Evolutionary conservation across 2,329 filamentous ascomycete genomes (phyloP).

Genomic region (Ceratocystis ficicola): DNA sequence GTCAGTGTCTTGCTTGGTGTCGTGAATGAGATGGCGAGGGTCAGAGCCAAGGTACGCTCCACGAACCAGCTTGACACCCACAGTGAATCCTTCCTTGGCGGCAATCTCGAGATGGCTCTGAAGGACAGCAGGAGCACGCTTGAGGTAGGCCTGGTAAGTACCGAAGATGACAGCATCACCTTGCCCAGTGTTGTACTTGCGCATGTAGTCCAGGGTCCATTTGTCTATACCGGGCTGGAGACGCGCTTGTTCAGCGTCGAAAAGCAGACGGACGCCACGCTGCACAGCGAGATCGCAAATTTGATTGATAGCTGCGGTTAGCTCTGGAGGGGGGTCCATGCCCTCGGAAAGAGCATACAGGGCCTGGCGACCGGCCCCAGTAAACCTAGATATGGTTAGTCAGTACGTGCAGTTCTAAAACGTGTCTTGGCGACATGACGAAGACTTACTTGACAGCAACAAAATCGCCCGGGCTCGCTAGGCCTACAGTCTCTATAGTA

Average conservation of each 20-base stretch:
- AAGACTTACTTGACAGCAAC: slow-evolving; percentile 48
- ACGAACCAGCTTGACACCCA: slow-evolving; percentile 64
- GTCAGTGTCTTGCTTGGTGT: slow-evolving; percentile 60
- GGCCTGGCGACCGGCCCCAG: slow-evolving; percentile 65
- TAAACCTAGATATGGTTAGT: slow-evolving; percentile 43
- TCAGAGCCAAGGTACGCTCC: slow-evolving; percentile 63
- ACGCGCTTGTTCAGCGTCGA: slow-evolving; percentile 74
- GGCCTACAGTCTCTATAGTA: slow-evolving; percentile 58
- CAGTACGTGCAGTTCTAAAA: background rate
- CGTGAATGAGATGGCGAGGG: slow-evolving; percentile 56
- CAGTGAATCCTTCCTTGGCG: slow-evolving; percentile 46
- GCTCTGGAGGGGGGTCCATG: slow-evolving; percentile 48
- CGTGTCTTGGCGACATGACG: background rate
- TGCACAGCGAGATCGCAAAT: slow-evolving; percentile 61
- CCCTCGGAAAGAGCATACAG: slow-evolving; percentile 53
- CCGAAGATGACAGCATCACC: slow-evolving; percentile 62
- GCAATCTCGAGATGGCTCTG: slow-evolving; percentile 49
- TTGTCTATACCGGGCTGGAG: slow-evolving; percentile 69
- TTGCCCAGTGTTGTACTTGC: slow-evolving; percentile 54
- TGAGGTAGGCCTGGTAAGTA: slow-evolving; percentile 69
- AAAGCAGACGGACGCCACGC: slow-evolving; percentile 60
- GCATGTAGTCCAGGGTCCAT: slow-evolving; percentile 67
- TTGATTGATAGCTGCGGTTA: slow-evolving; percentile 57
- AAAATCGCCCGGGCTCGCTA: slow-evolving; percentile 53
- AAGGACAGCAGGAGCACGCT: slow-evolving; percentile 46